phyloP scores from a whole-genome alignment of 2,329 filamentous ascomycete genomes.

The Epichloe glyceriae region DNA sequence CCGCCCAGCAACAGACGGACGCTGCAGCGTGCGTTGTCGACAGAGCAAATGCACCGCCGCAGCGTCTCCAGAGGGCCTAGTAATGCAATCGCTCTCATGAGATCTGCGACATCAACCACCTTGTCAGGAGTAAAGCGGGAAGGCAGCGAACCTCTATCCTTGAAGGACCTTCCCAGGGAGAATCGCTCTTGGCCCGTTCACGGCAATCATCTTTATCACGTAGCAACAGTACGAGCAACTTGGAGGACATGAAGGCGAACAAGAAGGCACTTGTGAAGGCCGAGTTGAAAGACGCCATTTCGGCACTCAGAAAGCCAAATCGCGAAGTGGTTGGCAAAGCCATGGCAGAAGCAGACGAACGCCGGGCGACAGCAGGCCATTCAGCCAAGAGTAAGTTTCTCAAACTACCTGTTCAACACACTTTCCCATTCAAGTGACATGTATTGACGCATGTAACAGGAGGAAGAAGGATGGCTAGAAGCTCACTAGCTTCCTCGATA shows the following conservation, averaged over 20 bases:
- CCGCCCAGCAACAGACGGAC: constrained; percentile 32
- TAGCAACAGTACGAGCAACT: constrained; percentile 34
- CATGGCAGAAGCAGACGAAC: constrained; percentile 54
- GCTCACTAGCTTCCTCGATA: constrained; percentile 24
- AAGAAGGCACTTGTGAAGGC: constrained; percentile 56
- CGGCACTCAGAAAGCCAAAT: constrained; percentile 62
- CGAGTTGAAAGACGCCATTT: constrained; percentile 62
- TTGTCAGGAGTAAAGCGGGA: constrained; percentile 55
- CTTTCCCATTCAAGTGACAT: neutral
- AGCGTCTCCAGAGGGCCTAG: constrained; percentile 44
- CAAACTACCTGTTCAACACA: neutral
- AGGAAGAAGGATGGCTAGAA: constrained; percentile 36
- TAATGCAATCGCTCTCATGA: constrained; percentile 48
- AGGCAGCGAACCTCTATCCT: constrained; percentile 43
- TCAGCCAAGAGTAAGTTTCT: constrained; percentile 34
- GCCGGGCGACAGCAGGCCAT: constrained; percentile 35
- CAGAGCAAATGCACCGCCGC: constrained; percentile 38
- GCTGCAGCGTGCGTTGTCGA: constrained; percentile 50
- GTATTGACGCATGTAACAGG: constrained; percentile 27
- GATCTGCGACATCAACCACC: constrained; percentile 52
- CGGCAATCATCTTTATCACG: constrained; percentile 26
- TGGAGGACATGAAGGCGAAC: constrained; percentile 43
- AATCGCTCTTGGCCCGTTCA: constrained; percentile 23
- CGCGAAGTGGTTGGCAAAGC: constrained; percentile 54
- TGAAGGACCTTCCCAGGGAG: constrained; percentile 36